These are phyloP conservation scores for Castanospermum australe DNA, from an alignment of 306 rosid genomes.

Conservation along the genomic window DNA sequence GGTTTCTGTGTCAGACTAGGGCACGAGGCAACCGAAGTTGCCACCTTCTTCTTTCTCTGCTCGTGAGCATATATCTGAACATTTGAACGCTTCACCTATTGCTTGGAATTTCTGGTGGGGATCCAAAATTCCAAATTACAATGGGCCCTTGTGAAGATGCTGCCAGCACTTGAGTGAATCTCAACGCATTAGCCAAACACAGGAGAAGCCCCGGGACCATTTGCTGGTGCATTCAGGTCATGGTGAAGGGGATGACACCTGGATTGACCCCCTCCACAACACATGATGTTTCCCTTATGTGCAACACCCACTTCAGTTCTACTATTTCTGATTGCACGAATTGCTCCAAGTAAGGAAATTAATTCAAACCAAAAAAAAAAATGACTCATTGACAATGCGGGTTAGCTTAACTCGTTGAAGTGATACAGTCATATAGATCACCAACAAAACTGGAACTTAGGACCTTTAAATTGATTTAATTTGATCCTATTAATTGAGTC, in stretches of 20 bases:
- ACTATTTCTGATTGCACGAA: slow-evolving; percentile 5
- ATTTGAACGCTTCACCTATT: not conserved
- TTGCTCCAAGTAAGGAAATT: not conserved
- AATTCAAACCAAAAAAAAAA: not conserved
- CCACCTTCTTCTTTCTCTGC: not conserved
- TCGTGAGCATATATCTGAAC: not conserved
- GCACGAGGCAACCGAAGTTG: not conserved
- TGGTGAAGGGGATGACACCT: not conserved
- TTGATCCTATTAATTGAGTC: too few species aligned
- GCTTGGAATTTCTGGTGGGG: not conserved
- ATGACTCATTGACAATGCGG: too few species aligned
- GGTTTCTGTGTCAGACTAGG: not conserved
- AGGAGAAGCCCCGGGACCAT: not conserved
- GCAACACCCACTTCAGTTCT: slow-evolving; percentile 8
- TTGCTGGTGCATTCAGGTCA: not conserved
- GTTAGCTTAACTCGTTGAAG: too few species aligned
- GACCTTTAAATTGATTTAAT: too few species aligned
- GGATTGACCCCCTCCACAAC: not conserved
- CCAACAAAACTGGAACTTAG: too few species aligned
- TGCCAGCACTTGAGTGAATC: not conserved
- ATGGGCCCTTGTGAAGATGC: not conserved
- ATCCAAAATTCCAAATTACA: not conserved
- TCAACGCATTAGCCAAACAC: not conserved
- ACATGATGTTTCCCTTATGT: not conserved
- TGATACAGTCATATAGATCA: too few species aligned